Base-by-base conservation (phyloP, 768 basidiomycete genomes). In the Cyclocybe aegerita region DNA sequence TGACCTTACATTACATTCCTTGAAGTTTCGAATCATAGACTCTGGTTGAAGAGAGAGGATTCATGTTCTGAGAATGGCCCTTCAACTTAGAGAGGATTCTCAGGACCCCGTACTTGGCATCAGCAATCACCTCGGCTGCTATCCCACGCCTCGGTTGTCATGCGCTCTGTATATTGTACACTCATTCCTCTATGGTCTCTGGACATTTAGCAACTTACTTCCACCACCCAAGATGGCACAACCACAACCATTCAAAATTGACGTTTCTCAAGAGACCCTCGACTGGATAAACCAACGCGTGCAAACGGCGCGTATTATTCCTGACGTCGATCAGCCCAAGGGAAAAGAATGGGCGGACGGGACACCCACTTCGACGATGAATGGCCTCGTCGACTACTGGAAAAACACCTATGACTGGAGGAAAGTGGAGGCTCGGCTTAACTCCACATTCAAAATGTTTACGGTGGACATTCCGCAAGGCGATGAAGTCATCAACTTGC, bases 261-360 rank as follows among this genome's bases (percentile, higher is more conserved):
- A 70, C 11, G 62, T 81, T 6, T 50, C 70, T 5, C 66, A 72
- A 17, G 59, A 57, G 5, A 70, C 70, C 2, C 62, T 83, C 34
- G 64, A 68, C 8, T 58, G 65, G 48, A 72, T 82, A 39, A 65
- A 46, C 8, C 53, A 60, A 15, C 79, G 78, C 47, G 77, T 83
- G 17, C 67, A 70, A 2, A 70, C 70, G 8, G 63, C 70, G 4
- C 61, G 50, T 6, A 65, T 70, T 4, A 69, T 82, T 15, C 79
- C 81, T 0, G 77, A 82, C 55, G 73, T 66, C 10, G 60, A 61
- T 7, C 70, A 80, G 12, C 75, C 78, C 0, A 62, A 73, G 17
- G 69, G 68, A 10, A 69, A 69, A 0, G 68, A 63, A 32, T 81
- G 80, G 79, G 68, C 64, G 7, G 75, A 82, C 46, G 82, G 82